phyloP scores from a whole-genome alignment of 352 stramenopile species.

The Phytopythium montanum region DNA sequence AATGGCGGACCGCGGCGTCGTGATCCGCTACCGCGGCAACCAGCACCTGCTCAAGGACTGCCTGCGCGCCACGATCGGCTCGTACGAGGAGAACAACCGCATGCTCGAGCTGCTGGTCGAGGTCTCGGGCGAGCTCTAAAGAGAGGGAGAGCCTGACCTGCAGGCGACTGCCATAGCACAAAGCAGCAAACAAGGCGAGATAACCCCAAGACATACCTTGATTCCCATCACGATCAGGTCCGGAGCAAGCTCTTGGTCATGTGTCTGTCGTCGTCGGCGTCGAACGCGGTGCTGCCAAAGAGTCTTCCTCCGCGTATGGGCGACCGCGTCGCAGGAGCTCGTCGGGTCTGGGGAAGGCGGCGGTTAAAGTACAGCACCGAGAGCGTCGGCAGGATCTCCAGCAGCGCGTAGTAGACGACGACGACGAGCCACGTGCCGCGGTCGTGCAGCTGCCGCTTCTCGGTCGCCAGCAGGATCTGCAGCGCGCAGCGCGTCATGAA shows the following conservation, averaged over 20 bases:
- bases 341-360: constrained; percentile 48
- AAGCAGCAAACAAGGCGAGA: neutral
- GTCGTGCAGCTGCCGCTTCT: constrained; percentile 73
- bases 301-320: constrained; percentile 39
- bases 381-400: constrained; percentile 77
- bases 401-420: constrained; percentile 72
- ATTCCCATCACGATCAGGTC: neutral
- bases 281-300: constrained; percentile 49
- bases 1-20: constrained; percentile 92
- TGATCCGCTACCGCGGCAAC: constrained; percentile 96
- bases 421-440: constrained; percentile 76
- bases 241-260: constrained; percentile 33
- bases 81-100: constrained; percentile 89
- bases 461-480: constrained; percentile 67
- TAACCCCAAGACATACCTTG: neutral
- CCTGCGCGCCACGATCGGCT: constrained; percentile 94
- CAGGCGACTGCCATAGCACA: no score
- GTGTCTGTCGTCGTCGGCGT: constrained; percentile 4
- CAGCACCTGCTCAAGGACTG: constrained; percentile 95
- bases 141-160: neutral
- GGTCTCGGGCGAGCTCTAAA: constrained; percentile 54
- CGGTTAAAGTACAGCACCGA: constrained; percentile 85
- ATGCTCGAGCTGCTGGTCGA: constrained; percentile 88
- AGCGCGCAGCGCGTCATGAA: constrained; percentile 71
- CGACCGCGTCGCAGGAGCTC: constrained; percentile 25